phyloP scores from a whole-genome alignment of 2,329 filamentous ascomycete species.

The Neonectria punicea region DNA sequence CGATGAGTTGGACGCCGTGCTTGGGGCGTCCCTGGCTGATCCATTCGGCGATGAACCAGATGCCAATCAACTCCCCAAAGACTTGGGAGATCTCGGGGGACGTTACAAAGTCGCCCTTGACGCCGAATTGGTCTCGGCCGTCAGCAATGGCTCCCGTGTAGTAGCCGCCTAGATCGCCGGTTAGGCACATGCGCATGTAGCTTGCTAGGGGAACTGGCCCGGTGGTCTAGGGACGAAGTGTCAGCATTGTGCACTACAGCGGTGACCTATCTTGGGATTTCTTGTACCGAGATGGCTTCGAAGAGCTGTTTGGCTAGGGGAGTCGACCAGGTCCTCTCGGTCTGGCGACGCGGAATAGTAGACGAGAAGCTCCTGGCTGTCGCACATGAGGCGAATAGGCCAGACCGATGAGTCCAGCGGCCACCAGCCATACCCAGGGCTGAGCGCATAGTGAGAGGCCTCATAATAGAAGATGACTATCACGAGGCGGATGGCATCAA shows the following conservation, averaged over 20 bases:
- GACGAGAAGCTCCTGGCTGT: conserved; percentile 42
- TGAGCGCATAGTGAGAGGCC: conserved; percentile 25
- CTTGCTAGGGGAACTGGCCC: conserved; percentile 91
- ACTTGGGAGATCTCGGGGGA: conserved; percentile 98
- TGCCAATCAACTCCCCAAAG: conserved; percentile 91
- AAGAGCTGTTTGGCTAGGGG: conserved; percentile 88
- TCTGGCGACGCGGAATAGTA: conserved; percentile 29
- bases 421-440: conserved; percentile 22
- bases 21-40: conserved; percentile 84
- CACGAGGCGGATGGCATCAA: neutral
- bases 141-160: conserved; percentile 81
- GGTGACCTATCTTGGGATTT: neutral
- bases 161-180: conserved; percentile 89
- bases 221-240: conserved; percentile 63
- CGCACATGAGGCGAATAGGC: conserved; percentile 20
- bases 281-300: conserved; percentile 82
- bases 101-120: conserved; percentile 93
- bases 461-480: conserved; percentile 31
- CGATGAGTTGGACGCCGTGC: conserved; percentile 85
- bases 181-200: conserved; percentile 99
- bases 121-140: conserved; percentile 88
- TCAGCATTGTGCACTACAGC: neutral
- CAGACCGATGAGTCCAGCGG: conserved; percentile 26
- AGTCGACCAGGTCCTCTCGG: conserved; percentile 83
- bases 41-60: conserved; percentile 98